A percentile compares a stretch with the other conserved stretches of the same genome.
phyloP scores from a whole-genome alignment of 2,329 filamentous ascomycete genomes.

The Botryotinia calthae region DNA sequence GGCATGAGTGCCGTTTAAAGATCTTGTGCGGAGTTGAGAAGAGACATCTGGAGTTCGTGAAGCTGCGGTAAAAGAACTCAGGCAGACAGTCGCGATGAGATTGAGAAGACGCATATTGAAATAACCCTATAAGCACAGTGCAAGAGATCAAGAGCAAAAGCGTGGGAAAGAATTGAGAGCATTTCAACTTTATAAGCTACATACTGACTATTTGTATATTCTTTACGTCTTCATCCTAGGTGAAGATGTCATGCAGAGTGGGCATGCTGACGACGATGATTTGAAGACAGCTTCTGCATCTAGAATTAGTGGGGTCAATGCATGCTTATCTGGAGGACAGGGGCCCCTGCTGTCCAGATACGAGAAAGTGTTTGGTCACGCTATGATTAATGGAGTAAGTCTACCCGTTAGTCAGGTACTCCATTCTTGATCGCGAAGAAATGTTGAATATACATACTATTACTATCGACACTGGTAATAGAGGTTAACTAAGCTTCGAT shows the following conservation, averaged over 20 bases:
- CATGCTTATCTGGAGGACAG: background rate
- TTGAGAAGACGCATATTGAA: background rate
- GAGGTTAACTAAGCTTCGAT: background rate
- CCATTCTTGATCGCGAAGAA: background rate
- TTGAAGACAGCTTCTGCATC: background rate
- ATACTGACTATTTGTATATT: background rate
- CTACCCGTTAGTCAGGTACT: background rate
- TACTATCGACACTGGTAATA: background rate
- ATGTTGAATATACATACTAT: too few species aligned
- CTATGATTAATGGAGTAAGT: background rate
- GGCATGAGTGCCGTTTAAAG: background rate
- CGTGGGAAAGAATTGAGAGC: accelerated
- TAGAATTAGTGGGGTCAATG: background rate
- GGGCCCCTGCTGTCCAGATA: background rate
- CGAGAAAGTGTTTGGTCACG: background rate
- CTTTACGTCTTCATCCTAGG: too few species aligned
- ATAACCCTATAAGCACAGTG: background rate
- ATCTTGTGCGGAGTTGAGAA: background rate
- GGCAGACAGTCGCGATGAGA: background rate
- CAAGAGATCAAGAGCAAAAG: background rate
- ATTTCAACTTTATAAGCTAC: background rate
- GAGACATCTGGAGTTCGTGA: background rate
- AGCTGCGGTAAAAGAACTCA: background rate
- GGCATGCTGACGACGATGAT: background rate
- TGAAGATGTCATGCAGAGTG: background rate